These are phyloP conservation scores for Globisporangium cystogenes DNA, from an alignment of 352 stramenopile species.

Conservation along the genomic window DNA sequence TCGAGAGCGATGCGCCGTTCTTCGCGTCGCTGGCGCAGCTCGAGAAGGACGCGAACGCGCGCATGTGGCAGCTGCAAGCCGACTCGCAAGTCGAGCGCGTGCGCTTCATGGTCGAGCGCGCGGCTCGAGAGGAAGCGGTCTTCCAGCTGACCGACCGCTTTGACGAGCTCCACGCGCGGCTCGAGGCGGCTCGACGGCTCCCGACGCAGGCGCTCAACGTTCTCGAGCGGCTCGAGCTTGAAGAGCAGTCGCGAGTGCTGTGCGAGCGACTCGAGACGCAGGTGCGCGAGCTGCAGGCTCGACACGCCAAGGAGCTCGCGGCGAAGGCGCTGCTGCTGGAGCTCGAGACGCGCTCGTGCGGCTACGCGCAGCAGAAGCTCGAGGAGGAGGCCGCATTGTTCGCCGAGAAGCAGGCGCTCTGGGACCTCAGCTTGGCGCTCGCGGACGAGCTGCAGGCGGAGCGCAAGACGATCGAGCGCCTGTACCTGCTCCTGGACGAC, in stretches of 20 bases:
- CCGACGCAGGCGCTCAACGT: conserved; percentile 47
- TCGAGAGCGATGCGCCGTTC: conserved; percentile 38
- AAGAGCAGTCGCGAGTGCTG: conserved; percentile 21
- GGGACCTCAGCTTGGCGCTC: conserved; percentile 41
- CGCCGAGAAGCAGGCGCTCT: conserved; percentile 55
- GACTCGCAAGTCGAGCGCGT: conserved; percentile 47
- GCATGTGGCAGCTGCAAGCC: conserved; percentile 49
- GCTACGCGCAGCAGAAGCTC: conserved; percentile 38
- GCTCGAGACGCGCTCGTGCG: conserved; percentile 38
- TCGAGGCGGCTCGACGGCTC: conserved; percentile 39
- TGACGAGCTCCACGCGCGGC: conserved; percentile 27
- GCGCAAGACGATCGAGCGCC: conserved; percentile 33
- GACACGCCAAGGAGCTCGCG: conserved; percentile 12
- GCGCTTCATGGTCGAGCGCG: conserved; percentile 59
- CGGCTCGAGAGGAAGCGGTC: conserved; percentile 45
- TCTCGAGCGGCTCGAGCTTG: conserved; percentile 37
- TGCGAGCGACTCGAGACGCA: conserved; percentile 20
- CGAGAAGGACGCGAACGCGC: conserved; percentile 39
- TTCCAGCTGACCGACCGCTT: conserved; percentile 47
- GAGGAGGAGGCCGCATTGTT: conserved; percentile 54
- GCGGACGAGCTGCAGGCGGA: conserved; percentile 32
- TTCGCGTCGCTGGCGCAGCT: conserved; percentile 35
- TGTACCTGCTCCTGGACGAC: conserved; percentile 30
- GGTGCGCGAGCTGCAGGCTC: conserved; percentile 10
- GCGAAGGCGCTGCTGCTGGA: conserved; percentile 35